Evolutionary conservation across 108 stramenopile genomes (phyloP), one percentile per base, ranked within the genome.

Genomic region (Aureococcus anophagefferens): DNA sequence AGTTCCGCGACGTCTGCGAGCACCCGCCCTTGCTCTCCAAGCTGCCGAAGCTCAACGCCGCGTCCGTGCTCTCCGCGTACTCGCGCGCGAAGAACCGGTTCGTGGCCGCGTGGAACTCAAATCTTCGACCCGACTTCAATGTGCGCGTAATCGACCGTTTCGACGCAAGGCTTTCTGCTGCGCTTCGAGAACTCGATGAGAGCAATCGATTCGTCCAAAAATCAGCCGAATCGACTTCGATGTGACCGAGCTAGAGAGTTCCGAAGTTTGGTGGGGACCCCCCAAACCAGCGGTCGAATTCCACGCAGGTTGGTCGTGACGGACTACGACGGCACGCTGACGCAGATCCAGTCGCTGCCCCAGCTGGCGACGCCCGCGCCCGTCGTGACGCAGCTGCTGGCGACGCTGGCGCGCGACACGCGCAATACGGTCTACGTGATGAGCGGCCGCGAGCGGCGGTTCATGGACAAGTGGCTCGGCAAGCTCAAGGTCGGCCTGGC

Each of bases 361-460:
- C 68, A 65, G 66, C 36, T 66, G 30, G 68, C 67, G 31, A 75
- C 63, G 40, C 72, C 74, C 0, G 9, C 76, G 18, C 37, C 59
- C 64, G 73, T 69, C 29, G 63, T 81, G 40, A 64, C 70, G 15
- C 29, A 46, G 7, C 34, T 59, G 62, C 74, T 85, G 44, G 62
- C 68, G 29, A 33, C 46, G 14, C 81, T 89, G n/a, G 76, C 83
- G 63, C 29, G 33, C 5, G 88, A 89, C 66, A 77, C 72, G 21
- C 62, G 81, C 17, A 89, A 87, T 80, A 36, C 59, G 32, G 77
- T 83, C 59, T 81, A 81, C 35, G 78, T 85, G 33, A 69, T 85
- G 13, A 74, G 74, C 5, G 85, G 85, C 21, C 69, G 69, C 59
- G 81, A 85, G 66, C 72, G 76, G 18, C 46, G 46, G n/a, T 68